Evolutionary conservation across 495 filamentous ascomycete genomes (phyloP), one percentile per base, ranked within the genome.

Genomic region (Penicillium maclennaniae): DNA sequence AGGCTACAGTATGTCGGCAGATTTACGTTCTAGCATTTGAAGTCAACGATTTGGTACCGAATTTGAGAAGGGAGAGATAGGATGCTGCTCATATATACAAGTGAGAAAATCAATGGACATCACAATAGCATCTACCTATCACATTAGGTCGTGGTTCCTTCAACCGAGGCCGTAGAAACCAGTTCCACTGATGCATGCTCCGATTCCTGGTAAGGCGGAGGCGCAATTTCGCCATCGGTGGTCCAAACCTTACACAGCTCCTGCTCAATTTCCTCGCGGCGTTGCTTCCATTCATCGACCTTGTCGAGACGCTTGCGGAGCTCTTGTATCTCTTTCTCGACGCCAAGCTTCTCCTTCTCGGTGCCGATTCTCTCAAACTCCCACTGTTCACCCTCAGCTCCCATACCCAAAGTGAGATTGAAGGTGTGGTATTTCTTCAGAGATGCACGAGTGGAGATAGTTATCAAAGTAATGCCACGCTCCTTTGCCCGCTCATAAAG

Each of bases 371-470:
- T 78, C 62, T 96, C 88, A 61, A 96, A 85, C 52, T 89, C 87
- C 90, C 92, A 98, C 58, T 84, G 82, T 16, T 75, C 71, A 16
- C 77, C 79, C 31, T 75, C 71, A 19, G 83, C 81, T 37, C 87
- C 89, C 19, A 86, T 69, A 6, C 90, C 89, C 20, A 99, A 82
- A 23, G 83, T 86, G 2, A 99, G 80, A 56, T 91, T 93, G 70
- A 81, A 97, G 1, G 85, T 88, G 69, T 97, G 93, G 63, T 97
- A 97, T 62, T 91, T 91, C 69, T 96, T 97, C 41, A 99, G 75
- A 39, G 88, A 91, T 15, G 89, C 91, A 27, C 95, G 84, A 1
- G 95, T 97, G 0, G 88, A 92, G 51, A 97, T 95, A 4, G 92
- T 97, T 54, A 99, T 90, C 20, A 97, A 72, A 0, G 91, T 97